Conservation (phyloP, 257 asterid genomes). For the Hygrophila difformis region DNA sequence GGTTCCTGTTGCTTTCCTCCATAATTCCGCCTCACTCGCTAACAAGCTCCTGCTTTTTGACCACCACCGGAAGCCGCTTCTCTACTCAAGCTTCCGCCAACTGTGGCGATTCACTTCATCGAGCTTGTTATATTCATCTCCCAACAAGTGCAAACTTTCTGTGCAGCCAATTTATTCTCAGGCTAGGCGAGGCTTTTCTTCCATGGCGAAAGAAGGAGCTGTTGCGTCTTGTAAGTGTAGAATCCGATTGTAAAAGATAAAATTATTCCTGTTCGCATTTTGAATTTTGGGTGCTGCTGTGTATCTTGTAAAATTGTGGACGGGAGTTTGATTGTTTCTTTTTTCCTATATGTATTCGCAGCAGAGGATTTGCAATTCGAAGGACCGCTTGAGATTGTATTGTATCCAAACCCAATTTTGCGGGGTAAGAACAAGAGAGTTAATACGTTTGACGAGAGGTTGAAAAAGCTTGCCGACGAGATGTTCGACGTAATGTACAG, state of each 20-base stretch:
- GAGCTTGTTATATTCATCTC: constrained; percentile 4
- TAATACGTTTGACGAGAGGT: constrained; percentile 48
- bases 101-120: constrained; percentile 15
- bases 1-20: constrained; percentile 35
- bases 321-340: background rate
- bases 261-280: background rate
- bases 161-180: constrained; percentile 29
- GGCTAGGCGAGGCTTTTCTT: constrained; percentile 52
- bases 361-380: constrained; percentile 68
- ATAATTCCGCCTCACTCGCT: constrained; percentile 24
- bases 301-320: background rate
- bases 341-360: constrained; percentile 20
- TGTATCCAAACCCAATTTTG: constrained; percentile 77
- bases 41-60: constrained; percentile 23
- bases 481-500: constrained; percentile 95
- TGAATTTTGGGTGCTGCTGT: background rate
- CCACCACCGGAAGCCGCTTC: constrained; percentile 16
- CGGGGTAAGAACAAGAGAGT: constrained; percentile 77
- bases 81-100: constrained; percentile 13
- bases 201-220: constrained; percentile 28
- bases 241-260: background rate
- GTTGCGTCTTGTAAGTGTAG: constrained; percentile 55
- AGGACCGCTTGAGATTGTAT: constrained; percentile 48
- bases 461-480: constrained; percentile 69
- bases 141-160: constrained; percentile 15